Base-by-base conservation (phyloP, 1,284 basidiomycete genomes). In the Trametes polyzona region DNA sequence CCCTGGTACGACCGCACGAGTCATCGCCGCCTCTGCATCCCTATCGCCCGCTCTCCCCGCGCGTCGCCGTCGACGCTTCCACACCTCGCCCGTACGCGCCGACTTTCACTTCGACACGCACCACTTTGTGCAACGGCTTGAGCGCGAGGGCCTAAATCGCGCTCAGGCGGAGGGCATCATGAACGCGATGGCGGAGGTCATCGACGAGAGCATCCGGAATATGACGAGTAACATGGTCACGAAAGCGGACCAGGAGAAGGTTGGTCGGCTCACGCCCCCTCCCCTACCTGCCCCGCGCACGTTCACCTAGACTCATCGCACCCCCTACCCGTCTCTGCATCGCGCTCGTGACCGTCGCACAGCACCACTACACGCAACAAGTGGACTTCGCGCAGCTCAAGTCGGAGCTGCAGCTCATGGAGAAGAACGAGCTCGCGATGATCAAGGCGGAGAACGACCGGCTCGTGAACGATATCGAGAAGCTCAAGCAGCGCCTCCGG, bases 331-430 rank as follows among this genome's bases (percentile, higher is more conserved):
- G n/a, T 46, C 24, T 5, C 17, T 14, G 30, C 23, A 14, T 16
- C 30, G n/a, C 37, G 26, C 17, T 32, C 50, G 24, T 35, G 37
- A 19, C 36, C 24, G 42, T 9, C 19, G 23, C 16, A 36, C 61
- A 95, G 93, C 89, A 93, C 72, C 92, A 93, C 66, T 96, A 96
- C 72, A 95, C 93, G 23, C 94, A 96, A 71, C 93, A 97, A 79
- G 96, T 99, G 59, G 96, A 98, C 76, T 98, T 99, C 73, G 93
- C 95, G 5, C 90, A 96, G 70, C 87, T 97, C 65, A 98, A 98
- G 76, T 96, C 95, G 16, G 96, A 98, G 71, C 82, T 99, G 27
- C 93, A 98, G 75, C 79, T 99, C 40, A 92, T 95, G 79, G 96
- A 98, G 79, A 96, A 96, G 82, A 98, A 98, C 69, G 96, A 99